Base-by-base conservation (phyloP, 768 basidiomycete genomes). In the Termitomyces sp. region DNA sequence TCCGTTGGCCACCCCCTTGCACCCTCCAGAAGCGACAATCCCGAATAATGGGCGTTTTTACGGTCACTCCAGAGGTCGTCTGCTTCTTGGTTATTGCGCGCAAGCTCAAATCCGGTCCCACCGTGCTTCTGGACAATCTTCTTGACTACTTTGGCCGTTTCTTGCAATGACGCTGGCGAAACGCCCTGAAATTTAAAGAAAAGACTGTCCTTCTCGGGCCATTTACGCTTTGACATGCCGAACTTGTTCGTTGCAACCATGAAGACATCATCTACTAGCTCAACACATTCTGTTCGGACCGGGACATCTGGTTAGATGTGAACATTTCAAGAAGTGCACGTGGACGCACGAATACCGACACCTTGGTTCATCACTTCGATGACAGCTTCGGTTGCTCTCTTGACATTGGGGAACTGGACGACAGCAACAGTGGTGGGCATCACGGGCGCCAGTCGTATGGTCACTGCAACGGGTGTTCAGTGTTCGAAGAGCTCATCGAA, bases 171-270 rank as follows among this genome's bases (percentile, higher is more conserved):
- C 2, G 76, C 70, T 0, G 74, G 71, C 1, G 84, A 80, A 9
- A 85, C 78, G 11, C 89, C 89, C 62, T 92, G 89, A 67, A 96
- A 84, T 67, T 94, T 92, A 79, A 96, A 89, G 73, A 93, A 91
- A 11, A 96, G 76, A 20, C 80, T 83, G 64, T 92, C 89, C 25
- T 72, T 73, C 50, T 79, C 82, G 0, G 80, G 79, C 70, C 84
- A 91, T 56, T 77, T 77, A 38, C 74, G 77, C 35, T 67, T 66
- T 27, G 80, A 85, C 57, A 71, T 76, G 60, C 82, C 82, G 53
- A 72, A 79, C 41, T 73, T 70, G 67, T 88, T 86, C 36, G 78
- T 76, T 5, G 86, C 79, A 32, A 73, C 68, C 80, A 91, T 87
- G 68, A 85, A 84, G 41, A 76, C 69, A 44, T 83, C 79, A 65